Evolutionary conservation across 1,284 basidiomycete genomes (phyloP).

Genomic region (Amylostereum chailletii): DNA sequence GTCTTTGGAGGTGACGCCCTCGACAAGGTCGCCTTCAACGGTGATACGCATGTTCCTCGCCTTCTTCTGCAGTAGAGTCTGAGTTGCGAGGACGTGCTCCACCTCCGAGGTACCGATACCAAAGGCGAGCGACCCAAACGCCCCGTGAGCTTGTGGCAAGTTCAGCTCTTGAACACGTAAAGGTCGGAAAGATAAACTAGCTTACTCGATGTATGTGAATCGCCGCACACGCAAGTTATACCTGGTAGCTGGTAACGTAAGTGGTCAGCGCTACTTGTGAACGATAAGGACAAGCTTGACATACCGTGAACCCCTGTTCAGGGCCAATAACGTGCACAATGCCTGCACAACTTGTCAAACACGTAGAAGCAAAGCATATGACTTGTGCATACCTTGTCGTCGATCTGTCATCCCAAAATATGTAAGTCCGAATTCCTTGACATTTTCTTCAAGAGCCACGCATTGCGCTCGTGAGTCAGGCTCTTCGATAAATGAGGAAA

Average conservation of each 20-base stretch:
- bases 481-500: constrained; percentile 77
- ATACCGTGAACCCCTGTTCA: constrained; percentile 90
- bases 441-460: constrained; percentile 86
- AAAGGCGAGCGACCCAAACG: constrained; percentile 93
- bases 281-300: constrained; percentile 12
- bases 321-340: constrained; percentile 97
- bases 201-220: constrained; percentile 89
- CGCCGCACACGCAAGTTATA: constrained; percentile 93
- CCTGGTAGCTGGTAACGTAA: constrained; percentile 65
- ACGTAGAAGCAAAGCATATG: constrained; percentile 2
- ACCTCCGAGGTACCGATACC: constrained; percentile 97
- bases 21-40: constrained; percentile 78
- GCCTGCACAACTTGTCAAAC: constrained; percentile 33
- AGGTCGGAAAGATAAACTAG: constrained; percentile 7
- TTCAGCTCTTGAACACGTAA: not conserved
- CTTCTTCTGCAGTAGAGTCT: constrained; percentile 88
- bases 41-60: constrained; percentile 94
- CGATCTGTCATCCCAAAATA: constrained; percentile 93
- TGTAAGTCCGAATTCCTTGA: constrained; percentile 90
- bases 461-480: constrained; percentile 92
- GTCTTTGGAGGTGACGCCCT: constrained; percentile 92
- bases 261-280: not conserved
- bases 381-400: constrained; percentile 59
- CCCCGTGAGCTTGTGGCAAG: constrained; percentile 69
- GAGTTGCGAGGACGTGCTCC: constrained; percentile 94